Conservation (phyloP, 208 protist genomes). For the Trypanosoma melophagium region DNA sequence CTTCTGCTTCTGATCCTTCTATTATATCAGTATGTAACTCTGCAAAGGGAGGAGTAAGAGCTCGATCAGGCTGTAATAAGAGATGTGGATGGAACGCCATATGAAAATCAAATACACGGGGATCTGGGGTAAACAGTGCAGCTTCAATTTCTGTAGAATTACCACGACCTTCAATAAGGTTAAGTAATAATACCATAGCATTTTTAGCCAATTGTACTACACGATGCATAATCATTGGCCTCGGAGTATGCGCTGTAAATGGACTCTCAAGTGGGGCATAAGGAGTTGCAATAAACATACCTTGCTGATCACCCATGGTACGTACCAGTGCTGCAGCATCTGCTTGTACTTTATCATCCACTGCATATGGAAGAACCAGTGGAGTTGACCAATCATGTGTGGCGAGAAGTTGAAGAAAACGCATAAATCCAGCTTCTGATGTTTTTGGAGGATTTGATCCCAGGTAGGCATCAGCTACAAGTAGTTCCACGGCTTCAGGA, state of each 20-base stretch:
- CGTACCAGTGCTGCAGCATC: conserved; percentile 51
- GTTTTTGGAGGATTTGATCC: conserved; percentile 50
- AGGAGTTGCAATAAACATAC: conserved; percentile 81
- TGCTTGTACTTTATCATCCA: conserved; percentile 44
- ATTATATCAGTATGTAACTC: not conserved
- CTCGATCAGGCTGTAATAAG: conserved; percentile 66
- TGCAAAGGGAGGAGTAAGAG: conserved; percentile 25
- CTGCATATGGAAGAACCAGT: conserved; percentile 72
- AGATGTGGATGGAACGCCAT: conserved; percentile 74
- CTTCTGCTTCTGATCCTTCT: not conserved
- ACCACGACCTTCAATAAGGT: conserved; percentile 27
- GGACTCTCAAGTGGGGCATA: conserved; percentile 75
- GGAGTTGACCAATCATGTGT: conserved; percentile 75
- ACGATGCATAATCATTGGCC: conserved; percentile 79
- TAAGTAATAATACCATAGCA: conserved; percentile 45
- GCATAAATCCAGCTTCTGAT: conserved; percentile 66
- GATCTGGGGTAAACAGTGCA: conserved; percentile 52
- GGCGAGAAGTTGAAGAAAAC: conserved; percentile 76
- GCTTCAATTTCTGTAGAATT: conserved; percentile 31
- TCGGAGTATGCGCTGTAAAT: conserved; percentile 79
- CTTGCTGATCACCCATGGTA: conserved; percentile 59
- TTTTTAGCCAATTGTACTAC: conserved; percentile 76
- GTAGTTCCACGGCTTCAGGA: conserved; percentile 82
- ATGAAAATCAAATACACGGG: conserved; percentile 64
- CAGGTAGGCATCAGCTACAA: conserved; percentile 81